Conservation (phyloP, 1,139 yeast species). For the Citeromyces hawaiiensis region DNA sequence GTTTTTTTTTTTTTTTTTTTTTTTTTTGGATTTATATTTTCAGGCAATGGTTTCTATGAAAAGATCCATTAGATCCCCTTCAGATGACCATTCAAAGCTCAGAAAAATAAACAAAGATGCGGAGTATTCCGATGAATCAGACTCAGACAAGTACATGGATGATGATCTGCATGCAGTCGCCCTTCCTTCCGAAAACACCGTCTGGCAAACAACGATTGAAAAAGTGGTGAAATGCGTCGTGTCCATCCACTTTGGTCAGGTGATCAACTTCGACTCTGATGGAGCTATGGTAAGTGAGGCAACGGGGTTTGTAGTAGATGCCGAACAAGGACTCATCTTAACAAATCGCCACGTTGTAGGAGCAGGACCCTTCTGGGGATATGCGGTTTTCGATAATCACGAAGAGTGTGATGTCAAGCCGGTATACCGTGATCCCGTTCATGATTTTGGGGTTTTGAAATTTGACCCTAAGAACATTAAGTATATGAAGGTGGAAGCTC, state of each 20-base stretch:
- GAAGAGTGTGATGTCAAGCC: constrained; percentile 87
- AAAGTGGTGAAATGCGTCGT: constrained; percentile 79
- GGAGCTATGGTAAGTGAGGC: constrained; percentile 77
- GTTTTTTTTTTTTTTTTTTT: constrained; percentile 1
- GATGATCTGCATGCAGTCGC: not conserved
- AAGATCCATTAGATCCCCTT: not conserved
- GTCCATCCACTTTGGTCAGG: constrained; percentile 79
- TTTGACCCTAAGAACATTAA: constrained; percentile 63
- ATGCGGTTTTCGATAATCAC: constrained; percentile 86
- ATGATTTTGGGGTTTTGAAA: constrained; percentile 71
- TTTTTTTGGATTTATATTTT: too few species aligned
- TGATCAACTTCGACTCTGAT: constrained; percentile 82
- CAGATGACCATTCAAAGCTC: not conserved
- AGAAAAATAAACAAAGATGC: not conserved
- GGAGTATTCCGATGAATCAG: not conserved
- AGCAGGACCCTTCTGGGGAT: constrained; percentile 87
- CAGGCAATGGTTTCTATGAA: not conserved
- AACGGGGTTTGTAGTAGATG: constrained; percentile 91
- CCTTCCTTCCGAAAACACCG: constrained; percentile 7
- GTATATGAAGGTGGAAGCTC: constrained; percentile 57
- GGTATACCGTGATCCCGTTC: constrained; percentile 73
- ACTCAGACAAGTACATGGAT: constrained; percentile 2
- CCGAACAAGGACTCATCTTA: constrained; percentile 65
- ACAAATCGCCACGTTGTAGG: constrained; percentile 94
- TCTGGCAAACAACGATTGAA: constrained; percentile 76